Evolutionary conservation across 139 green algal species (phyloP).

Genomic region (Closterium sp.): DNA sequence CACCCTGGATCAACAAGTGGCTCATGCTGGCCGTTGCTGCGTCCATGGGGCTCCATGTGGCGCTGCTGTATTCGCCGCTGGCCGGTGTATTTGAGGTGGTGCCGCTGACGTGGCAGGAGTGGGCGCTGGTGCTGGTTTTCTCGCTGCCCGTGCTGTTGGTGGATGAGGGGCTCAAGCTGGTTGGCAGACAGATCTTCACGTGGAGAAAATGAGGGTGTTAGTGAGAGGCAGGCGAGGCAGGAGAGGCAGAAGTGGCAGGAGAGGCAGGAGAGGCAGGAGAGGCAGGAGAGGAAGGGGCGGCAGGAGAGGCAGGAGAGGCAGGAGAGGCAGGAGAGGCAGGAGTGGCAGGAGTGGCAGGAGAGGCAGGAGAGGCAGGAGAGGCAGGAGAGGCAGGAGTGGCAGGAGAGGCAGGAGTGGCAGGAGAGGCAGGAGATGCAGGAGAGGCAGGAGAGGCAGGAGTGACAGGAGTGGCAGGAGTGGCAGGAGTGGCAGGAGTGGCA

Average conservation of each 20-base stretch:
- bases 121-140: conserved; percentile 87
- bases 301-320: too few species aligned
- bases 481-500: too few species aligned
- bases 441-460: not conserved
- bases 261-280: too few species aligned
- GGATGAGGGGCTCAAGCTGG: conserved; percentile 89
- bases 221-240: not conserved
- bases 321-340: too few species aligned
- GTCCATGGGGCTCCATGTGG: conserved; percentile 87
- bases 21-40: conserved; percentile 84
- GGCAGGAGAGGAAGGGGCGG: too few species aligned
- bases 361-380: too few species aligned
- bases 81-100: conserved; percentile 88
- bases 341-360: too few species aligned
- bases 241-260: not conserved
- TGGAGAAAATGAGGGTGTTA: too few species aligned
- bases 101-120: conserved; percentile 88
- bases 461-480: too few species aligned
- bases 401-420: too few species aligned
- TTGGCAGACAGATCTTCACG: conserved; percentile 35
- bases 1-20: conserved; percentile 84
- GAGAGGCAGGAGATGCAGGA: too few species aligned
- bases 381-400: too few species aligned
- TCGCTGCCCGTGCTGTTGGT: conserved; percentile 90
- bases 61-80: conserved; percentile 94